Evolutionary conservation across 192 early-diverging fungal species (phyloP).

Genomic region (Coemansia sp.): DNA sequence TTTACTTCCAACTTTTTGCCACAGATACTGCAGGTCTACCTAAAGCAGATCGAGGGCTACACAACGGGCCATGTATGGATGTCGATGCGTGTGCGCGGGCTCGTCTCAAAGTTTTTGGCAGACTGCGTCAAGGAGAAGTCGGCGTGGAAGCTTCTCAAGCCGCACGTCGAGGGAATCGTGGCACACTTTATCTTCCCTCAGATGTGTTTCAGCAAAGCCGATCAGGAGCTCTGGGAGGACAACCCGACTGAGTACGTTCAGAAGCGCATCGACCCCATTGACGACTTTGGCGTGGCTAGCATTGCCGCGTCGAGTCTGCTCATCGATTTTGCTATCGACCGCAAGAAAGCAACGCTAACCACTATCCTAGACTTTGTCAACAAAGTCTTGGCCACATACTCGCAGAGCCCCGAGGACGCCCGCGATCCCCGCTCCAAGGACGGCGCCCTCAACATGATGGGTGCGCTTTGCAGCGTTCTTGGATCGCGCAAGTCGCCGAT

Average conservation of each 20-base stretch:
- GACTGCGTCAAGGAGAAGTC: conserved; percentile 84
- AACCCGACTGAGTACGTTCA: conserved; percentile 92
- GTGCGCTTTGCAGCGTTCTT: conserved; percentile 66
- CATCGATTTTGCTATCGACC: conserved; percentile 70
- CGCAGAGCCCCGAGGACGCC: conserved; percentile 63
- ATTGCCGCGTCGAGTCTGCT: conserved; percentile 76
- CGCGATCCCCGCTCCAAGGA: conserved; percentile 80
- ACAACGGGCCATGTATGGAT: conserved; percentile 72
- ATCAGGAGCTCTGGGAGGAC: conserved; percentile 88
- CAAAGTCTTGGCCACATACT: conserved; percentile 66
- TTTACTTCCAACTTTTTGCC: conserved; percentile 92
- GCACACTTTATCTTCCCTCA: conserved; percentile 91
- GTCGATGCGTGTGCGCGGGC: conserved; percentile 66
- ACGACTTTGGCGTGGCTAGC: conserved; percentile 79
- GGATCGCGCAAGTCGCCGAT: conserved; percentile 74
- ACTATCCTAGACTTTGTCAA: conserved; percentile 80
- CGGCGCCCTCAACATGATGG: conserved; percentile 88
- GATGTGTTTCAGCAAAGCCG: conserved; percentile 82
- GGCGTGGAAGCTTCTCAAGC: conserved; percentile 89
- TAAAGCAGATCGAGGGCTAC: conserved; percentile 78
- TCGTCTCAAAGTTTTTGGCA: conserved; percentile 72
- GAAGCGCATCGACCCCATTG: conserved; percentile 73
- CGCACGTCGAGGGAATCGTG: conserved; percentile 76
- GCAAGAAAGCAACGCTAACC: conserved; percentile 77
- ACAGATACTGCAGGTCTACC: conserved; percentile 81